Base-by-base conservation (phyloP, 2,329 filamentous ascomycete genomes). In the Xylariaceae sp. region DNA sequence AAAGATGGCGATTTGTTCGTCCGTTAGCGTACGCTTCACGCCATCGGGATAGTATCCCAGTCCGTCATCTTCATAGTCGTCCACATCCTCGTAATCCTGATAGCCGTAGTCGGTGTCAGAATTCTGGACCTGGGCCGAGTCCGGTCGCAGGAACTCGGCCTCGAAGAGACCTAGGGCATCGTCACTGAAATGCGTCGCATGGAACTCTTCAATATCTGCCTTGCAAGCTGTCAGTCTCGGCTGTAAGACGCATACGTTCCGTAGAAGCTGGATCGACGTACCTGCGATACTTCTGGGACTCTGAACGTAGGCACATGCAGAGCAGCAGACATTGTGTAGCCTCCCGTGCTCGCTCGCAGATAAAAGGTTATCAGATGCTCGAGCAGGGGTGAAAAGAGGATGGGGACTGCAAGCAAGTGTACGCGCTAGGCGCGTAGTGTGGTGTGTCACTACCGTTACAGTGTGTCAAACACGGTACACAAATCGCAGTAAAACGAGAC, bases 1-100 rank as follows among this genome's bases (percentile, higher is more conserved):
- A 72, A 97, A 97, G 62, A 96, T 93, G 56, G 85, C 84, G 66
- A 97, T 90, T 76, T 97, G 90, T 67, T 92, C 89, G 69, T 97
- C 90, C 8, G 92, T 97, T 67, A 97, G 79, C 15, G 92, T 96
- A 47, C 93, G 88, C 72, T 94, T 94, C 62, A 86, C 84, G 2
- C 93, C 92, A 70, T 97, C 92, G 0, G 83, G 75, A 66, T 97
- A 97, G 73, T 90, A 93, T 15, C 92, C 93, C 13, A 97, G 78
- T 0, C 77, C 84, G 69, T 90, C 88, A 45, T 87, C 23, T 30
- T 30, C 83, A 15, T 78, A 72, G 2, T 74, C 71, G 60, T 77
- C 57, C 7, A 48, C 47, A 39, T 53, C 56, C 13, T 48, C 51
- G 15, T 74, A 72, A 44, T 73, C 9, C 42, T 45, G 11, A 15